Conservation (phyloP, 768 basidiomycete species). For the Boletus pseudo-olivaceus region DNA sequence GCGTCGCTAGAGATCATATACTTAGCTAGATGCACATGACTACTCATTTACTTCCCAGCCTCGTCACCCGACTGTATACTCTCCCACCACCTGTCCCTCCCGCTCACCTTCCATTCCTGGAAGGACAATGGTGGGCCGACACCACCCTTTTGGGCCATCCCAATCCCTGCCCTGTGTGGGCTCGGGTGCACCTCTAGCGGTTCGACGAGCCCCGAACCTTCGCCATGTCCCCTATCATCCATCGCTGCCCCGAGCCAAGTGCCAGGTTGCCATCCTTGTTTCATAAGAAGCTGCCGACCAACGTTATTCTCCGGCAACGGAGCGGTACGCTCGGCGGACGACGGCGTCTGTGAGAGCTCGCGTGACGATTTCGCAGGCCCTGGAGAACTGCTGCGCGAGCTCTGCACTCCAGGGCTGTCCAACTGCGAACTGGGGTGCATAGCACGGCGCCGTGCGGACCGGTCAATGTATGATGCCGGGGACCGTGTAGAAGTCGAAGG, state of each 20-base stretch:
- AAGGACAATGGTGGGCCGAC: not conserved
- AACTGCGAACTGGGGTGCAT: slow-evolving; percentile 49
- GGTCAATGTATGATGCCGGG: slow-evolving; percentile 50
- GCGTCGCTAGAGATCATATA: slow-evolving; percentile 20
- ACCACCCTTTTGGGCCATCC: slow-evolving; percentile 32
- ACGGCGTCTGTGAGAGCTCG: slow-evolving; percentile 22
- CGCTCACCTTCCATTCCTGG: slow-evolving; percentile 33
- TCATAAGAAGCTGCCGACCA: slow-evolving; percentile 64
- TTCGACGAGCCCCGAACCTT: slow-evolving; percentile 42
- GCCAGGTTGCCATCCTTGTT: slow-evolving; percentile 78
- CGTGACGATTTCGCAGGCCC: slow-evolving; percentile 7
- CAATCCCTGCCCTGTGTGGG: slow-evolving; percentile 53
- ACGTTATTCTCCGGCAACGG: slow-evolving; percentile 58
- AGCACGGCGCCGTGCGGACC: slow-evolving; percentile 67
- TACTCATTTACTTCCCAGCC: not conserved
- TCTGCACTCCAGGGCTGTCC: slow-evolving; percentile 50
- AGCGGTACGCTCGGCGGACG: slow-evolving; percentile 20
- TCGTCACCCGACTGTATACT: not conserved
- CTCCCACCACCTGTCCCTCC: slow-evolving; percentile 39
- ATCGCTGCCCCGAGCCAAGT: slow-evolving; percentile 29
- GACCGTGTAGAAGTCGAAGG: slow-evolving; percentile 13
- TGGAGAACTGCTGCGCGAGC: slow-evolving; percentile 21
- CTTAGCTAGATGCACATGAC: too few relatives aligned
- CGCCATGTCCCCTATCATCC: not conserved
- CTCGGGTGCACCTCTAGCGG: slow-evolving; percentile 50